Evolutionary conservation across 805 yeast species (phyloP).

Genomic region (Starmera caribaea): DNA sequence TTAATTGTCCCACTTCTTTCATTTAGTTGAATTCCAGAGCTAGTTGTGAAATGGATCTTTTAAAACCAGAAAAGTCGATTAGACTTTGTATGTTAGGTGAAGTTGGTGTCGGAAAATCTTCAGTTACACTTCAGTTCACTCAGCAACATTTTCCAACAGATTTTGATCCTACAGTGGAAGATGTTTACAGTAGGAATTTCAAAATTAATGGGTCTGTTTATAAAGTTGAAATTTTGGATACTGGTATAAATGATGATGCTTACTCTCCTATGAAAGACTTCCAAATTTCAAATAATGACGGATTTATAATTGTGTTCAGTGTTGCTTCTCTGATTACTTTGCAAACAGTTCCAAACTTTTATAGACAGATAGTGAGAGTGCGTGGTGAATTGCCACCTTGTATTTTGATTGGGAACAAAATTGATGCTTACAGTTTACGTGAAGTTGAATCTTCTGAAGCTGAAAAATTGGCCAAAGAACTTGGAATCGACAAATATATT

Average conservation of each 20-base stretch:
- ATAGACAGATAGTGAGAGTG: constrained; percentile 12
- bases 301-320: constrained; percentile 11
- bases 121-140: constrained; percentile 51
- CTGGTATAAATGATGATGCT: constrained; percentile 70
- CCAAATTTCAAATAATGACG: constrained; percentile 18
- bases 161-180: constrained; percentile 62
- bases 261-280: constrained; percentile 57
- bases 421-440: constrained; percentile 6
- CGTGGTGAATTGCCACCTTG: constrained; percentile 11
- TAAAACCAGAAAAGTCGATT: not conserved
- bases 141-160: constrained; percentile 56
- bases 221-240: constrained; percentile 54
- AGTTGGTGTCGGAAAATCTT: constrained; percentile 63
- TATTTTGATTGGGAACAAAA: constrained; percentile 11
- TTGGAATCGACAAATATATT: constrained; percentile 5
- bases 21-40: too few species aligned
- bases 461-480: constrained; percentile 7
- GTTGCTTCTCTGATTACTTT: constrained; percentile 8
- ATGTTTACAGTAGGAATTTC: constrained; percentile 49
- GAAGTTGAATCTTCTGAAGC: constrained; percentile 9
- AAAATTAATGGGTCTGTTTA: constrained; percentile 42
- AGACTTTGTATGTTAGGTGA: constrained; percentile 46
- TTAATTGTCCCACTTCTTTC: too few species aligned
- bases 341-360: constrained; percentile 4
- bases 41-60: too few species aligned